Evolutionary conservation across 371 early-diverging fungal genomes (phyloP), one percentile per base, ranked within the genome.

Genomic region (Mortierella sp.): DNA sequence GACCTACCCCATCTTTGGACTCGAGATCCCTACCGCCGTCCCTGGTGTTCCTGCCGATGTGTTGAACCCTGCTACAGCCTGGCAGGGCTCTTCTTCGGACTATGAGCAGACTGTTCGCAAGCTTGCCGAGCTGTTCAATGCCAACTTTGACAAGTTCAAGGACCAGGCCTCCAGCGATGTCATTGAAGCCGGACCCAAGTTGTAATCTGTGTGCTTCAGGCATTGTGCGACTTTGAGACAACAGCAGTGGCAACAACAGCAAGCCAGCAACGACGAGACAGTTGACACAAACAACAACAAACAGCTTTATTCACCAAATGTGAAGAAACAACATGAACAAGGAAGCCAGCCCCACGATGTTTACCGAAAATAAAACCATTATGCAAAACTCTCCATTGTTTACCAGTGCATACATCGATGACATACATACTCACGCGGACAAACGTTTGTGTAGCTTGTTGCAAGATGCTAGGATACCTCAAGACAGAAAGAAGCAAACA

Each of bases 121-220:
- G 87, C 94, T 98, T 51, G 98, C 95, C 55, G 79, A 82, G 28
- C 93, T 97, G 80, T 98, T 98, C 88, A 88, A 90, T 75, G 92
- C 95, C 5, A 98, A 98, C 93, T 98, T 98, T 89, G 92, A 93
- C 85, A 90, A 89, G 70, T 98, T 94, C 87, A 93, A 93, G 69
- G 96, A 96, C 87, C 90, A 95, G 83, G 96, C 97, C 70, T 89
- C 94, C 51, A 79, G 91, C 43, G 96, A 94, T 61, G 95, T 96
- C 71, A 84, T 95, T 69, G 91, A 91, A 71, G 96, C 97, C 78
- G 97, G 95, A 37, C 96, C 96, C 40, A 51, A 54, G 55, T 26
- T 80, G 54, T 80, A 80, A 59, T 19, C 24, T 28, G 11, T 51
- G 5, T 11, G 16, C 34, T 50, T 34, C 43, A 50, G 50, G 48